These are phyloP conservation scores for Protomyces inundatus DNA, from an alignment of 1,139 yeast species.

Conservation along the genomic window DNA sequence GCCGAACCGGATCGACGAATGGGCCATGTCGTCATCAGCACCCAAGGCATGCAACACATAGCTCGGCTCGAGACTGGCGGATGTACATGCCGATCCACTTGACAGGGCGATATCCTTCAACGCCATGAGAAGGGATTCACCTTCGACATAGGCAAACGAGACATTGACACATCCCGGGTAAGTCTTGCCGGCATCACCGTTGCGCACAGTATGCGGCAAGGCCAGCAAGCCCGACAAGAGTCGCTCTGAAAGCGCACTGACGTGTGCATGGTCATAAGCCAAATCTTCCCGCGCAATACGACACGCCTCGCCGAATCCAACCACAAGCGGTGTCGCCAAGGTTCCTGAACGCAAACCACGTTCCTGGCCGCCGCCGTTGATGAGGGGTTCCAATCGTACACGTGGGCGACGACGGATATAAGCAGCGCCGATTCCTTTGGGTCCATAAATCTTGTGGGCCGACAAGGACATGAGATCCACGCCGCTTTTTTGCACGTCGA, in stretches of 20 bases:
- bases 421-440: constrained; percentile 95
- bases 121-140: constrained; percentile 96
- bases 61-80: constrained; percentile 96
- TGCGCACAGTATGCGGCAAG: constrained; percentile 81
- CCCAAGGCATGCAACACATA: constrained; percentile 95
- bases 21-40: constrained; percentile 88
- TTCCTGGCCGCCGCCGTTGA: constrained; percentile 99
- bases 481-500: constrained; percentile 89
- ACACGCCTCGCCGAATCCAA: constrained; percentile 98
- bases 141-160: constrained; percentile 95
- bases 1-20: constrained; percentile 93
- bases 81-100: constrained; percentile 98
- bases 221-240: constrained; percentile 66
- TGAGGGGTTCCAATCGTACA: constrained; percentile 90
- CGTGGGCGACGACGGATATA: constrained; percentile 97
- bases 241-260: constrained; percentile 63
- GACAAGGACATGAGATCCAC: constrained; percentile 90
- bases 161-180: constrained; percentile 94
- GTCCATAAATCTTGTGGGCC: constrained; percentile 95
- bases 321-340: constrained; percentile 87
- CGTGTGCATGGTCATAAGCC: constrained; percentile 68
- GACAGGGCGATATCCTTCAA: constrained; percentile 92
- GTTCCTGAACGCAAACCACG: constrained; percentile 97
- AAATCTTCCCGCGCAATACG: constrained; percentile 70
- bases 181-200: constrained; percentile 69